Conservation (phyloP, 768 basidiomycete species). For the Lenzites betulinus region DNA sequence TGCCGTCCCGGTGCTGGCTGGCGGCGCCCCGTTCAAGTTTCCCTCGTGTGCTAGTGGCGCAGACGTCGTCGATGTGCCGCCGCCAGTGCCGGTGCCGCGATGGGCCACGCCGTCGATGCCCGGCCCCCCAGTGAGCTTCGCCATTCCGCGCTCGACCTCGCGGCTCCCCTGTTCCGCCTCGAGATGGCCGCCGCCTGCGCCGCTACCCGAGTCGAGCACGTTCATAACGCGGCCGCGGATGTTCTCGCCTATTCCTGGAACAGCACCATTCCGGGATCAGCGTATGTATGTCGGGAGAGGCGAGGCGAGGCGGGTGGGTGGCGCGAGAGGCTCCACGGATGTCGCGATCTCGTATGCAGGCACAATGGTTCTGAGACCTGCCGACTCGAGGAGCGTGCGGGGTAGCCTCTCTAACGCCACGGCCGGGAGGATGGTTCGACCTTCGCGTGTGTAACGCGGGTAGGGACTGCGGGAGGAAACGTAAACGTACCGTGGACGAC, state of each 20-base stretch:
- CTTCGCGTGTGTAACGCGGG: too few species aligned
- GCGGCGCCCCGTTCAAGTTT: neutral
- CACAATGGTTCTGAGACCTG: too few species aligned
- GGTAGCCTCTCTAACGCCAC: too few species aligned
- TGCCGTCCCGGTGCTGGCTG: neutral
- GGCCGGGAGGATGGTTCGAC: too few species aligned
- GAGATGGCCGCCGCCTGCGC: neutral
- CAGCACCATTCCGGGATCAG: neutral
- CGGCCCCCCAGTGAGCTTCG: slow-evolving; percentile 12
- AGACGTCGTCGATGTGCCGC: neutral
- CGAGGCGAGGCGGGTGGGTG: neutral
- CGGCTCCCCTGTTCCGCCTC: slow-evolving; percentile 10
- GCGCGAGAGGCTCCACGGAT: neutral
- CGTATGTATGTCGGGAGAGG: neutral
- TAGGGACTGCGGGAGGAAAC: too few species aligned
- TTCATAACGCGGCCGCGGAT: slow-evolving; percentile 18
- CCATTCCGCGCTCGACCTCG: slow-evolving; percentile 20
- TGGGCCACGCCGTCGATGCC: neutral
- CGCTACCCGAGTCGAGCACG: slow-evolving; percentile 10
- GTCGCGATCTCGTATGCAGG: too few species aligned
- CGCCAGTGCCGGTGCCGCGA: too few species aligned
- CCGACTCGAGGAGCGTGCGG: too few species aligned
- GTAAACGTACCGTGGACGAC: slow-evolving; percentile 16
- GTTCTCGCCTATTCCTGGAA: slow-evolving; percentile 18
- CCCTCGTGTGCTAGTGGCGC: slow-evolving; percentile 3